phyloP scores from a whole-genome alignment of 106 monocot species.

The Allium sativum region DNA sequence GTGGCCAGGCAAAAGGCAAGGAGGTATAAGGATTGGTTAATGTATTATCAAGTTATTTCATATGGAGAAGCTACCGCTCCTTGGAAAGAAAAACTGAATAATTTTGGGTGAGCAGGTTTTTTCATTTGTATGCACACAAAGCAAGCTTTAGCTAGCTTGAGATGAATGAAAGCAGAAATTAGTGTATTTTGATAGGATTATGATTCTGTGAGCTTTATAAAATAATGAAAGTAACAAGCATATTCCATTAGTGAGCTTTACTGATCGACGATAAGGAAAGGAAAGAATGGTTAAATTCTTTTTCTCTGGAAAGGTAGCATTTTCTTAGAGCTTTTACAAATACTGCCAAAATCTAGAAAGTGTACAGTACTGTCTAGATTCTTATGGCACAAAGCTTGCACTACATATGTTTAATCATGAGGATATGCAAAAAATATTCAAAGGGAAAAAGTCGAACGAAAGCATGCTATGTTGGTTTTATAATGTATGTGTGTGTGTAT shows the following conservation, averaged over 20 bases:
- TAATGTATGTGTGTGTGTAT: background rate
- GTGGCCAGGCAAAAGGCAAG: constrained; percentile 47
- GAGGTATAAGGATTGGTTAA: constrained; percentile 89
- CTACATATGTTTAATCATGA: constrained; percentile 2
- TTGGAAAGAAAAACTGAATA: constrained; percentile 12
- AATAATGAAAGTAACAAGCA: constrained; percentile 6
- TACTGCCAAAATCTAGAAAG: constrained; percentile 16
- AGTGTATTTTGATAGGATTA: background rate
- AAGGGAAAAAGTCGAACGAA: background rate
- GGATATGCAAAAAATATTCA: background rate
- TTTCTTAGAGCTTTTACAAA: constrained; percentile 11
- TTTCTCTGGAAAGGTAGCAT: constrained; percentile 6
- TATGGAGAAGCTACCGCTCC: constrained; percentile 37
- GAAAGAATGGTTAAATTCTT: constrained; percentile 9
- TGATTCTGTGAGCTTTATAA: background rate
- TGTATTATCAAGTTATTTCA: constrained; percentile 85
- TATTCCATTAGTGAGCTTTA: constrained; percentile 1
- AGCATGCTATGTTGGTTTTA: constrained; percentile 3
- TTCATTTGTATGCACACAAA: background rate
- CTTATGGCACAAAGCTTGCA: constrained; percentile 4
- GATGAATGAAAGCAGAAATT: background rate
- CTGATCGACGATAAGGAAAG: background rate
- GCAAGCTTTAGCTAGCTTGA: background rate
- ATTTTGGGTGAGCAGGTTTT: constrained; percentile 23
- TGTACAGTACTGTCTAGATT: background rate